Percentiles rank a stretch among this genome's conserved stretches.
Conservation (phyloP, 2,329 filamentous ascomycete species). For the Pseudogymnoascus sp. region DNA sequence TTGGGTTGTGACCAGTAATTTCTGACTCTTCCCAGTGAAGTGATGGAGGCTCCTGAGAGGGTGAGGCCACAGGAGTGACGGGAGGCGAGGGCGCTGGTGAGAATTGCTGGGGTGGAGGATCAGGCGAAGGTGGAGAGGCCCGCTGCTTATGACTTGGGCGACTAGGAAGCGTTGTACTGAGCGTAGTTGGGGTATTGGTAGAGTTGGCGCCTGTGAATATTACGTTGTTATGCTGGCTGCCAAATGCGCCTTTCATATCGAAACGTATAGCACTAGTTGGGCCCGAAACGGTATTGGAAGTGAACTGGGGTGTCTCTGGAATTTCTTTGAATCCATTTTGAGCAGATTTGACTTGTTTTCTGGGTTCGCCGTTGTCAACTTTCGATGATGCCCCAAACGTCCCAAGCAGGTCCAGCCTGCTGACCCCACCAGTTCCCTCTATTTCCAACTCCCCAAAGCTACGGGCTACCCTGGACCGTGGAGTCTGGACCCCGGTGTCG, state of each 20-base stretch:
- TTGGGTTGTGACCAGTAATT: conserved; percentile 56
- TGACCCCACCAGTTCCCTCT: conserved; percentile 15
- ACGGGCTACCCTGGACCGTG: conserved; percentile 25
- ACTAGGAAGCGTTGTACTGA: conserved; percentile 10
- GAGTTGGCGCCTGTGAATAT: background rate
- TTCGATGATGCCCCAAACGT: background rate
- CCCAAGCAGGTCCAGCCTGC: conserved; percentile 18
- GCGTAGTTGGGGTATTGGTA: background rate
- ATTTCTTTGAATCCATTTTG: conserved; percentile 15
- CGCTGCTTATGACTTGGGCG: conserved; percentile 15
- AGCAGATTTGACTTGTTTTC: background rate
- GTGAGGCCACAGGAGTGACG: background rate
- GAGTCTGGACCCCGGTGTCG: conserved; percentile 9
- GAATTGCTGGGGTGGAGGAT: conserved; percentile 15
- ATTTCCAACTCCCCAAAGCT: conserved; percentile 25
- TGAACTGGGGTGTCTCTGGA: conserved; percentile 21
- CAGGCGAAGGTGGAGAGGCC: conserved; percentile 14
- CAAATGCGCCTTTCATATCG: background rate
- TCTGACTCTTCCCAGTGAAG: conserved; percentile 61
- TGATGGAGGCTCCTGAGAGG: conserved; percentile 37
- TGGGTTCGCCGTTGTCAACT: background rate
- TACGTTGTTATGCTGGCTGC: background rate
- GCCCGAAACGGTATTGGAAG: conserved; percentile 12
- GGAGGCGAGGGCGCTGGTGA: background rate
- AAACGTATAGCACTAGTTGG: background rate